These are phyloP conservation scores for Castanopsis chinensis DNA, from an alignment of 306 rosid species.

Conservation along the genomic window DNA sequence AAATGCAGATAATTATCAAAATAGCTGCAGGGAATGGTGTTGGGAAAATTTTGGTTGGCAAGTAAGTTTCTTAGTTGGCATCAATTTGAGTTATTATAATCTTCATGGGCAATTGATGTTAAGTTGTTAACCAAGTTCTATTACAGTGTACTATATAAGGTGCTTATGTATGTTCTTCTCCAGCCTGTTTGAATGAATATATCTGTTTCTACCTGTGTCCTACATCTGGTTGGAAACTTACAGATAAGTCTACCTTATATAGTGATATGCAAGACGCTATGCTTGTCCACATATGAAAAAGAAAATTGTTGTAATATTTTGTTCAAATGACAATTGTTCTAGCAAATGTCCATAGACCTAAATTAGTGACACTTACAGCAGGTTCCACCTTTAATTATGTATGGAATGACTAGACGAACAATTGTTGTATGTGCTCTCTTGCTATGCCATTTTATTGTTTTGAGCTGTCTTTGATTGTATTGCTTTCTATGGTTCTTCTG, in stretches of 20 bases:
- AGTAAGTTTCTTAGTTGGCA: constrained; percentile 52
- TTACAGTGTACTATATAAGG: neutral
- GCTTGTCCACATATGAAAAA: neutral
- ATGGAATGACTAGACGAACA: neutral
- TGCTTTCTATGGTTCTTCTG: neutral
- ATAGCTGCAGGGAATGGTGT: constrained; percentile 97
- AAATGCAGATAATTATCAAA: constrained; percentile 79
- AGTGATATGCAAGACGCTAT: neutral
- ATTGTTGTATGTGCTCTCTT: neutral
- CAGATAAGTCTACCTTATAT: neutral
- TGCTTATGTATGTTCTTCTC: neutral
- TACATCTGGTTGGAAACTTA: neutral
- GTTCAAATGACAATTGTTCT: neutral
- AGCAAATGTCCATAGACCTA: neutral
- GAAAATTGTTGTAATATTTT: neutral
- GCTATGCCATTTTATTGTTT: neutral
- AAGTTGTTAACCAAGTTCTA: constrained; percentile 21
- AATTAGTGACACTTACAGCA: neutral
- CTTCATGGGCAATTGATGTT: constrained; percentile 11
- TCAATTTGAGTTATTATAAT: constrained; percentile 13
- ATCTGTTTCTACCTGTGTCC: neutral
- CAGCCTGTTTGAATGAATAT: neutral
- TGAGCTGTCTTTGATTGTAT: neutral
- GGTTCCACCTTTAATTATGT: neutral
- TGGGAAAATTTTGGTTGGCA: constrained; percentile 88